A percentile compares a stretch with the other conserved stretches of the same genome.
Conservation (phyloP, 129 eudicot species). For the Smallanthus sonchifolius region DNA sequence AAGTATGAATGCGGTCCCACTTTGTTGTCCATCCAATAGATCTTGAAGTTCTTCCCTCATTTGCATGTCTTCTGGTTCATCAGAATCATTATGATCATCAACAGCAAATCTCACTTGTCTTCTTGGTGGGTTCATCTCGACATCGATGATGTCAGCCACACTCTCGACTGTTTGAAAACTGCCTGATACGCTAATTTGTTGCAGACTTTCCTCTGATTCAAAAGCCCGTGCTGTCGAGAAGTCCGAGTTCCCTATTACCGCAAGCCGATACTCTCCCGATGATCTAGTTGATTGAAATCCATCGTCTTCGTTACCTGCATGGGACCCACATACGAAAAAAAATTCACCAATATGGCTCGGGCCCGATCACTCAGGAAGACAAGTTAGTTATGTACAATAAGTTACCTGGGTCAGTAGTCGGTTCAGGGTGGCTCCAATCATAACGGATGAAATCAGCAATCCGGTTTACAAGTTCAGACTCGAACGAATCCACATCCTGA, state of each 20-base stretch:
- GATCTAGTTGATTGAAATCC: slow-evolving; percentile 33
- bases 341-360: neutral
- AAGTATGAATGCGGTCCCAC: slow-evolving; percentile 76
- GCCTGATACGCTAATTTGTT: slow-evolving; percentile 59
- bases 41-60: slow-evolving; percentile 64
- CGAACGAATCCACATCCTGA: slow-evolving; percentile 69
- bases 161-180: slow-evolving; percentile 70
- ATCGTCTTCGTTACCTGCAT: slow-evolving; percentile 26
- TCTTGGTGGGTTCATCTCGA: slow-evolving; percentile 55
- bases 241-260: slow-evolving; percentile 56
- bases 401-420: slow-evolving; percentile 21
- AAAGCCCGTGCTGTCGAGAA: slow-evolving; percentile 28
- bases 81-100: slow-evolving; percentile 36
- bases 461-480: slow-evolving; percentile 38
- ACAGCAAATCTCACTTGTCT: slow-evolving; percentile 54
- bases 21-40: slow-evolving; percentile 63
- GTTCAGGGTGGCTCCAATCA: slow-evolving; percentile 29
- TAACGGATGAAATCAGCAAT: slow-evolving; percentile 20
- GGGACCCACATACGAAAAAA: neutral
- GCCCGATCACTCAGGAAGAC: neutral
- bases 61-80: slow-evolving; percentile 31
- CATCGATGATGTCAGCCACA: slow-evolving; percentile 64
- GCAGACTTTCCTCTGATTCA: slow-evolving; percentile 49
- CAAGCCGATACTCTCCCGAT: slow-evolving; percentile 44
- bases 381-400: neutral